Conservation (phyloP, 2,329 filamentous ascomycete genomes). For the Cadophora malorum region DNA sequence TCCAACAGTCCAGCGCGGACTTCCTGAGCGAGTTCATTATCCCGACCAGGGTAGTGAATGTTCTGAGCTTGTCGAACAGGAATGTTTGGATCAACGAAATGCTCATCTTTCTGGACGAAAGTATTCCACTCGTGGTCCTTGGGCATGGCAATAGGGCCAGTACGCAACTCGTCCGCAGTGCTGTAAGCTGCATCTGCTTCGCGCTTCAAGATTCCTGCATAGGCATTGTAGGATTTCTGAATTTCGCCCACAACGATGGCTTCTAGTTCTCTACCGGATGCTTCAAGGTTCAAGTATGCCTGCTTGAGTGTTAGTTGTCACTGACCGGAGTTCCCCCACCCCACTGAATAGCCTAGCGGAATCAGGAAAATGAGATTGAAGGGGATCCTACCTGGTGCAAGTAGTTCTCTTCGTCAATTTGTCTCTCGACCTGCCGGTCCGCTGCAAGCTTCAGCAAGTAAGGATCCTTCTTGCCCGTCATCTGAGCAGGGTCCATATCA, state of each 20-base stretch:
- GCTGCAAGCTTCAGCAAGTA: constrained; percentile 86
- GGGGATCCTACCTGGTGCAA: constrained; percentile 73
- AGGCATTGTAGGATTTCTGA: constrained; percentile 95
- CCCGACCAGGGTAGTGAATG: constrained; percentile 89
- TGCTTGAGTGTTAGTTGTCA: constrained; percentile 48
- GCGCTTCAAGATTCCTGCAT: constrained; percentile 88
- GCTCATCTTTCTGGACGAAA: constrained; percentile 81
- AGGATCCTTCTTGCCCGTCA: constrained; percentile 88
- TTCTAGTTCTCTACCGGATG: constrained; percentile 91
- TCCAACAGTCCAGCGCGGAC: constrained; percentile 91
- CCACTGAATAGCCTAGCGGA: background rate
- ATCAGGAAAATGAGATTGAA: background rate
- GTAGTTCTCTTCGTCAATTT: constrained; percentile 97
- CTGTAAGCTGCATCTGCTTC: constrained; percentile 84
- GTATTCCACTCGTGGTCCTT: constrained; percentile 87
- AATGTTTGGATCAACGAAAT: constrained; percentile 85
- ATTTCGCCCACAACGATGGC: constrained; percentile 97
- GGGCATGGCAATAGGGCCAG: constrained; percentile 88
- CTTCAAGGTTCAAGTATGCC: constrained; percentile 94
- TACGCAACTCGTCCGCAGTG: constrained; percentile 80
- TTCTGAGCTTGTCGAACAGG: constrained; percentile 79
- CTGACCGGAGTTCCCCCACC: too few species aligned
- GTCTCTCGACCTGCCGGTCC: constrained; percentile 88
- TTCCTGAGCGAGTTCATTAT: constrained; percentile 80
- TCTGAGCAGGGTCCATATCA: constrained; percentile 76